Conservation (phyloP, 805 yeast species). For the Kuraishia piskuri region DNA sequence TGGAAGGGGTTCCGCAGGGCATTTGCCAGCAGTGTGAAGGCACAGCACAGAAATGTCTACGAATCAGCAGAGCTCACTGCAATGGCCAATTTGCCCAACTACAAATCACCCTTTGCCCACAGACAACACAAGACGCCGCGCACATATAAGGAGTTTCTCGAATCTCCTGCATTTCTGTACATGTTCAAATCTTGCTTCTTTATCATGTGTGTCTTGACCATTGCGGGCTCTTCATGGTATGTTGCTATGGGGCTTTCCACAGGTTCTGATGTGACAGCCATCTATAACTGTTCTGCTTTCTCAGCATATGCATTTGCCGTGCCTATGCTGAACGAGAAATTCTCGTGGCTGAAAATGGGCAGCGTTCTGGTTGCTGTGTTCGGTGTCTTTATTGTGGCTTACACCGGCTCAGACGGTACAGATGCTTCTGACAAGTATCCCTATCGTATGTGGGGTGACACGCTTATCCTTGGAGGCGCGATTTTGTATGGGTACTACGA, state of each 20-base stretch:
- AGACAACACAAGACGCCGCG: slow-evolving; percentile 22
- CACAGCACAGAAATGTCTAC: slow-evolving; percentile 33
- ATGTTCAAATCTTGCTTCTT: slow-evolving; percentile 32
- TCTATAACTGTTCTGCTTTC: slow-evolving; percentile 84
- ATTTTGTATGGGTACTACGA: slow-evolving; percentile 75
- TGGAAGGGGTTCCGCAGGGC: slow-evolving; percentile 24
- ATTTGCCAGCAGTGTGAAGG: slow-evolving; percentile 26
- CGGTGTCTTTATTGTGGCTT: slow-evolving; percentile 78
- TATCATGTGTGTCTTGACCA: slow-evolving; percentile 50
- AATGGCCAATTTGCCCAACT: slow-evolving; percentile 17
- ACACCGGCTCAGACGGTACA: slow-evolving; percentile 33
- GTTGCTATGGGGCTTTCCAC: slow-evolving; percentile 74
- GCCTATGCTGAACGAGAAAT: slow-evolving; percentile 57
- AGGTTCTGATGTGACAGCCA: slow-evolving; percentile 83
- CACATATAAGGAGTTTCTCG: slow-evolving; percentile 23
- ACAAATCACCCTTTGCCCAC: slow-evolving; percentile 15
- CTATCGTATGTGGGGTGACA: slow-evolving; percentile 57
- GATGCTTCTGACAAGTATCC: slow-evolving; percentile 32
- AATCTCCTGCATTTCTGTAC: slow-evolving; percentile 39
- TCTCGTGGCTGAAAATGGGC: slow-evolving; percentile 51
- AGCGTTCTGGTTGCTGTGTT: slow-evolving; percentile 65
- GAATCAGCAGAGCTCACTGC: slow-evolving; percentile 27
- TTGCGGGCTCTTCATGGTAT: slow-evolving; percentile 84
- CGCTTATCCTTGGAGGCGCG: slow-evolving; percentile 67
- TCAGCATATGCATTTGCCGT: slow-evolving; percentile 82